phyloP scores from a whole-genome alignment of 768 basidiomycete genomes.

The Trametes cubensis region DNA sequence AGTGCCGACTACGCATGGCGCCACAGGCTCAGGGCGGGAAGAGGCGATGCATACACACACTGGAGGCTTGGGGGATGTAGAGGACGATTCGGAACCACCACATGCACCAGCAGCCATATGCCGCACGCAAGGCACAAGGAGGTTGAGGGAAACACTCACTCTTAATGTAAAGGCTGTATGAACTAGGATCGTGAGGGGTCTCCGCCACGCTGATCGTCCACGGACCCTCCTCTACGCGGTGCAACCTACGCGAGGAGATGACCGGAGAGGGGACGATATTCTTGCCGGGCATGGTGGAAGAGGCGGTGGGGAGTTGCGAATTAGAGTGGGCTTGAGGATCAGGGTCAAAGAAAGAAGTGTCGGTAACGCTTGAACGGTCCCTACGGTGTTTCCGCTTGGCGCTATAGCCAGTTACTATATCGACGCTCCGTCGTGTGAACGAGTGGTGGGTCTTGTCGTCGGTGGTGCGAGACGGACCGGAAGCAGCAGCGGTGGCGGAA shows the following conservation, averaged over 20 bases:
- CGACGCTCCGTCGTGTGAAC: slow-evolving; percentile 46
- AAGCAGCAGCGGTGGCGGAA: slow-evolving; percentile 8
- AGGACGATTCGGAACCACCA: too few species aligned
- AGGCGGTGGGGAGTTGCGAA: slow-evolving; percentile 11
- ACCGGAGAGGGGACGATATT: slow-evolving; percentile 30
- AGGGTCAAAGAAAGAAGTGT: slow-evolving; percentile 47
- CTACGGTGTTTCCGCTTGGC: slow-evolving; percentile 37
- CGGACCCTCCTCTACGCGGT: slow-evolving; percentile 76
- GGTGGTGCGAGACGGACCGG: slow-evolving; percentile 26
- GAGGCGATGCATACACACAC: too few species aligned
- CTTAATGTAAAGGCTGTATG: slow-evolving; percentile 87
- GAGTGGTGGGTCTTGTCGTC: slow-evolving; percentile 35
- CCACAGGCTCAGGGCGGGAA: too few species aligned
- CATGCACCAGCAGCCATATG: slow-evolving; percentile 13
- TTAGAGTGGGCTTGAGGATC: slow-evolving; percentile 31
- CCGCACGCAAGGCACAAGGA: slow-evolving; percentile 23
- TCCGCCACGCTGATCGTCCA: slow-evolving; percentile 91
- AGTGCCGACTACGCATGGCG: too few species aligned
- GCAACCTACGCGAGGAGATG: slow-evolving; percentile 42
- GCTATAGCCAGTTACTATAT: slow-evolving; percentile 44
- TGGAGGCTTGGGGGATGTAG: neutral
- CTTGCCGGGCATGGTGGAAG: slow-evolving; percentile 30
- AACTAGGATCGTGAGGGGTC: slow-evolving; percentile 70
- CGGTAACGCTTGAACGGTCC: slow-evolving; percentile 42
- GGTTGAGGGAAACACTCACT: slow-evolving; percentile 56